A percentile compares a stretch with the other conserved stretches of the same genome.
Conservation (phyloP, 1,284 basidiomycete genomes). For the Ustilago tritici region DNA sequence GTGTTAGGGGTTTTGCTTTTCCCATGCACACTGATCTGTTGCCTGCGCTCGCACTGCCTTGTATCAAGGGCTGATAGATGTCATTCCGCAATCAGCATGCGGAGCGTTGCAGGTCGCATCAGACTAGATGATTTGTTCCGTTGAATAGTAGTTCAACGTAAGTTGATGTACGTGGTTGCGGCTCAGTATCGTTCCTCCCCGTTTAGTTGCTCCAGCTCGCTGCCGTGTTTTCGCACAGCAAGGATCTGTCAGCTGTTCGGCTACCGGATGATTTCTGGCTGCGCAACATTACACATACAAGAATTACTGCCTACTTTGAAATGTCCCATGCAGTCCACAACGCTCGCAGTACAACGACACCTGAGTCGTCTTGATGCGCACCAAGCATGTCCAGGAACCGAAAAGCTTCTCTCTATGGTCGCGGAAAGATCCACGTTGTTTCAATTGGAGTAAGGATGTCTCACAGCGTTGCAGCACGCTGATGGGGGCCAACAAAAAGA, state of each 20-base stretch:
- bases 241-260: conserved; percentile 33
- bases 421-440: conserved; percentile 1
- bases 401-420: conserved; percentile 10
- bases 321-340: not conserved
- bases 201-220: conserved; percentile 44
- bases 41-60: not conserved
- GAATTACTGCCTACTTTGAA: not conserved
- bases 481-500: not conserved
- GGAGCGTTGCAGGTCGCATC: not conserved
- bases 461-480: not conserved
- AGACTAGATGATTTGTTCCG: conserved; percentile 4
- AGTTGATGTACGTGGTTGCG: not conserved
- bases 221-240: not conserved
- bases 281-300: not conserved
- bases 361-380: not conserved
- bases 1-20: not conserved
- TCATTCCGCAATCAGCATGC: not conserved
- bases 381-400: not conserved
- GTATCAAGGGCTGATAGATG: not conserved
- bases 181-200: conserved; percentile 20
- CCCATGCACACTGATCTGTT: not conserved
- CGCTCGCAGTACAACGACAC: not conserved
- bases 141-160: not conserved
- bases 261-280: conserved; percentile 20
- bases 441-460: not conserved